Evolutionary conservation across 768 basidiomycete species (phyloP).

Genomic region (Pleurotus citrinopileatus): DNA sequence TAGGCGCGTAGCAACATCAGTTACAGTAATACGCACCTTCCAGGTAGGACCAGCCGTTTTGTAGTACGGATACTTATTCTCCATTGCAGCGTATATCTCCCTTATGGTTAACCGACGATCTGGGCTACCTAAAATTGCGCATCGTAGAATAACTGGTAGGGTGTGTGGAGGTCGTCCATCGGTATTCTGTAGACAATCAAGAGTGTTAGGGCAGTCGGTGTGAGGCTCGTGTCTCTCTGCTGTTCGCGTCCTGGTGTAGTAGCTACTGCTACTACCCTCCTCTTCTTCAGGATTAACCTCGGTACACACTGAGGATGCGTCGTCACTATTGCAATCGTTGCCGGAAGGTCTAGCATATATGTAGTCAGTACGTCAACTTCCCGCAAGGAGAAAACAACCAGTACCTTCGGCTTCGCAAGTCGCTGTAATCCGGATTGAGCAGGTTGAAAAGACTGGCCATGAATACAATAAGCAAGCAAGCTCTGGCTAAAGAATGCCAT

Average conservation of each 20-base stretch:
- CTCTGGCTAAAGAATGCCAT: constrained; percentile 10
- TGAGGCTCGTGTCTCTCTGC: constrained; percentile 56
- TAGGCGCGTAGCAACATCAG: constrained; percentile 12
- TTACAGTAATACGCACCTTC: constrained; percentile 53
- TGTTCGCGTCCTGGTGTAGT: constrained; percentile 23
- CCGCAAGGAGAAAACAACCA: constrained; percentile 15
- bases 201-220: constrained; percentile 73
- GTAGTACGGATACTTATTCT: constrained; percentile 81
- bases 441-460: constrained; percentile 60
- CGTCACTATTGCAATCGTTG: constrained; percentile 15
- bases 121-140: constrained; percentile 77
- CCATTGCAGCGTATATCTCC: constrained; percentile 86
- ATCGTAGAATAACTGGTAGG: constrained; percentile 80
- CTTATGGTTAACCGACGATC: constrained; percentile 77
- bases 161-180: constrained; percentile 80
- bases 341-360: constrained; percentile 15
- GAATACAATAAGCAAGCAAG: constrained; percentile 11
- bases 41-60: constrained; percentile 78
- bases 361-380: constrained; percentile 14
- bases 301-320: constrained; percentile 16
- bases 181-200: constrained; percentile 77
- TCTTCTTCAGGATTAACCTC: constrained; percentile 18
- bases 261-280: constrained; percentile 20
- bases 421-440: constrained; percentile 50
- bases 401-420: constrained; percentile 39